A percentile compares a stretch with the other conserved stretches of the same genome.
Conservation (phyloP, 768 basidiomycete species). For the Boletus sensibilis region DNA sequence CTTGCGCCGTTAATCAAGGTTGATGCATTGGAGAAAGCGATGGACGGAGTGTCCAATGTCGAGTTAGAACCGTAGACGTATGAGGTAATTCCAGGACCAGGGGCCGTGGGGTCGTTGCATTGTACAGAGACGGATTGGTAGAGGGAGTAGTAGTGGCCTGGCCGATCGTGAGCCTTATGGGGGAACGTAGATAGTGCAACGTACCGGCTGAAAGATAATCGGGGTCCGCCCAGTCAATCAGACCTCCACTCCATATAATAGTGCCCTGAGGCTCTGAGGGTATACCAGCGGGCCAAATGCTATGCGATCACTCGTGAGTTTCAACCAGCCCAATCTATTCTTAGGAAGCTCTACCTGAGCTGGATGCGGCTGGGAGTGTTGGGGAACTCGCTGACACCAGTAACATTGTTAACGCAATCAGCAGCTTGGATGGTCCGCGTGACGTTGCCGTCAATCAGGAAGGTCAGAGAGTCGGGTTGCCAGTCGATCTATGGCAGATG, state of each 20-base stretch:
- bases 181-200: background rate
- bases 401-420: slow-evolving; percentile 49
- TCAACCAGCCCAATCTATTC: background rate
- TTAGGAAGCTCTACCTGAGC: slow-evolving; percentile 52
- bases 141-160: slow-evolving; percentile 70
- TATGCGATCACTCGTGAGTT: slow-evolving; percentile 14
- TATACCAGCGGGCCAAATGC: slow-evolving; percentile 85
- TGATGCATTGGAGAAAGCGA: slow-evolving; percentile 59
- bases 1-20: slow-evolving; percentile 47
- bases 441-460: slow-evolving; percentile 65
- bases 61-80: slow-evolving; percentile 64
- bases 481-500: slow-evolving; percentile 63
- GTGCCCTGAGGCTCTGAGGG: slow-evolving; percentile 60
- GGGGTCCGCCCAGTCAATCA: slow-evolving; percentile 79
- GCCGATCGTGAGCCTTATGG: background rate
- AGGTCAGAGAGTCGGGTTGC: slow-evolving; percentile 65
- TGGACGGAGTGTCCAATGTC: slow-evolving; percentile 49
- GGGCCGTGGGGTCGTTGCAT: slow-evolving; percentile 52
- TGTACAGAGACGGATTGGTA: slow-evolving; percentile 61
- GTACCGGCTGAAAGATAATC: slow-evolving; percentile 69
- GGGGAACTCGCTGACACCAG: slow-evolving; percentile 66
- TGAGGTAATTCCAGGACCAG: slow-evolving; percentile 50
- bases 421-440: slow-evolving; percentile 67
- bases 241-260: slow-evolving; percentile 75
- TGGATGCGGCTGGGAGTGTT: slow-evolving; percentile 79